A percentile compares a stretch with the other conserved stretches of the same genome.
Conservation (phyloP, 495 filamentous ascomycete genomes). For the Niebla homalea region DNA sequence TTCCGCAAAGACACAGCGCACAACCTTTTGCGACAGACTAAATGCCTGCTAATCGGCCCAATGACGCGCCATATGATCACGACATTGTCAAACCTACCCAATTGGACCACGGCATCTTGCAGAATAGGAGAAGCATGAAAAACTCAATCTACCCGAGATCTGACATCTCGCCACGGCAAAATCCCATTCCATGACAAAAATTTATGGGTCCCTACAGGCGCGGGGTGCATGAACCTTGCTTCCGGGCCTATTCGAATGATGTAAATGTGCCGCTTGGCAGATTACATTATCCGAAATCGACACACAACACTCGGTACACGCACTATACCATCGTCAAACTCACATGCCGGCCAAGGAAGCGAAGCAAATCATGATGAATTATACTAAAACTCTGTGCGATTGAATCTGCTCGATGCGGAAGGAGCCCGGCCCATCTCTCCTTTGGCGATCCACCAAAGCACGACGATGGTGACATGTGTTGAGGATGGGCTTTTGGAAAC, state of each 20-base stretch:
- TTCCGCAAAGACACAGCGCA: too few relatives aligned
- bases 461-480: too few relatives aligned
- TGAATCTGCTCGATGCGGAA: too few relatives aligned
- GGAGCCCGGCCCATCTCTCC: too few relatives aligned
- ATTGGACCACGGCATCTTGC: not conserved
- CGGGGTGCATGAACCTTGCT: not conserved
- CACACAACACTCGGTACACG: not conserved
- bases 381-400: too few relatives aligned
- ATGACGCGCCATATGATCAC: not conserved
- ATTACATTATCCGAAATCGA: too few relatives aligned
- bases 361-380: not conserved
- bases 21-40: too few relatives aligned
- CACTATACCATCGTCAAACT: not conserved
- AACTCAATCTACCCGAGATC: slow-evolving; percentile 22
- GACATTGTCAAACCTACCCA: not conserved
- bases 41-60: not conserved
- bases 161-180: not conserved
- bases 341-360: not conserved
- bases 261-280: slow-evolving; percentile 2
- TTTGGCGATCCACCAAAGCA: too few relatives aligned
- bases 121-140: not conserved
- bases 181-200: too few relatives aligned
- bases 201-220: not conserved
- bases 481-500: too few relatives aligned
- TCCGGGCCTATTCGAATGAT: slow-evolving; percentile 6